Conservation (phyloP, 768 basidiomycete genomes). For the Coprinopsis sp. region DNA sequence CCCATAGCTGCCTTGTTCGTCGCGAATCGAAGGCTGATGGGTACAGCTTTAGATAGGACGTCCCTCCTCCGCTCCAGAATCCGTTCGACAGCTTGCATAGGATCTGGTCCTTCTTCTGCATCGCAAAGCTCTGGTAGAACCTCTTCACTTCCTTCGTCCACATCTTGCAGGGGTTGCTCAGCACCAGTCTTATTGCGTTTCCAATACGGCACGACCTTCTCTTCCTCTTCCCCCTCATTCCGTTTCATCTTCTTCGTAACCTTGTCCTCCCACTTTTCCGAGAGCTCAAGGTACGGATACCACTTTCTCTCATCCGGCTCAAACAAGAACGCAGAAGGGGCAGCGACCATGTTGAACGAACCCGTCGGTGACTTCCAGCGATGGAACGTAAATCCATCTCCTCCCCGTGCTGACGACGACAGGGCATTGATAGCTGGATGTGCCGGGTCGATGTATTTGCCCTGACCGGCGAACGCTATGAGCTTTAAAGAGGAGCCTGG, state of each 20-base stretch:
- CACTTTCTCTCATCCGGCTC: not conserved
- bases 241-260: not conserved
- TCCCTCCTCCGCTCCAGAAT: not conserved
- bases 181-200: no score
- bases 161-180: no score
- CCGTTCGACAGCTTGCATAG: not conserved
- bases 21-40: slow-evolving; percentile 6
- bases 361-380: not conserved
- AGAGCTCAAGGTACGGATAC: not conserved
- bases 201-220: no score
- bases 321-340: slow-evolving; percentile 4
- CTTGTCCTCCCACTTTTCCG: slow-evolving; percentile 7
- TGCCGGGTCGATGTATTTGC: not conserved
- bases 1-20: slow-evolving; percentile 10
- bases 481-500: slow-evolving; percentile 5
- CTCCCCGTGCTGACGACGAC: no score
- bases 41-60: slow-evolving; percentile 5
- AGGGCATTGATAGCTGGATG: slow-evolving; percentile 4
- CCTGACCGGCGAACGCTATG: slow-evolving; percentile 1
- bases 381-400: not conserved
- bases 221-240: not conserved
- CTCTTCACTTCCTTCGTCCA: no score
- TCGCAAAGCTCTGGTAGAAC: no score
- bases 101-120: no score
- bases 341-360: not conserved